Conservation (phyloP, 139 green algal species). For the Ettlia oleoabundans region DNA sequence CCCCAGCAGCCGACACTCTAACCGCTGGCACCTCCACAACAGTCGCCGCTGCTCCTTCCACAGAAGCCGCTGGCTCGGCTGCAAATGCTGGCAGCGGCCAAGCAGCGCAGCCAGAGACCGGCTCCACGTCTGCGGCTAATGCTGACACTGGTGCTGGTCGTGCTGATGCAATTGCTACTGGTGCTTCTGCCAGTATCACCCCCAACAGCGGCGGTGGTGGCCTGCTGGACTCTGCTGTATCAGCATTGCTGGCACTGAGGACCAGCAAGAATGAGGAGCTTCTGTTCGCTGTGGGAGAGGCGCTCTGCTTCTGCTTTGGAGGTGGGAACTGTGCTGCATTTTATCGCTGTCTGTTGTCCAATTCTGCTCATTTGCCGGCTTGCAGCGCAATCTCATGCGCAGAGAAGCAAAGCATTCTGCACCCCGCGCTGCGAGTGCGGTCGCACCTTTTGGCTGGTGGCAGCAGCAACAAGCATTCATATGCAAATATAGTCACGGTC, state of each 20-base stretch:
- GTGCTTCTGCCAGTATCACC: not conserved
- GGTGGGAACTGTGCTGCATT: no score
- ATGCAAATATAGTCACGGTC: no score
- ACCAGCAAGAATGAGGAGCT: constrained; percentile 74
- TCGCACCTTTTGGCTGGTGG: no score
- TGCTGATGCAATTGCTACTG: constrained; percentile 1
- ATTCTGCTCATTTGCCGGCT: no score
- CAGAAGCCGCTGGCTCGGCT: not conserved
- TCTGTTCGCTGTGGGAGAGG: constrained; percentile 82
- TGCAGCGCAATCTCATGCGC: no score
- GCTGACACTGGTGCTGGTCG: not conserved
- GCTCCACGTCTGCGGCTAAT: not conserved
- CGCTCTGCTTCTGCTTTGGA: constrained; percentile 81
- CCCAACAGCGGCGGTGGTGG: not conserved
- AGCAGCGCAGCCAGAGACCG: not conserved
- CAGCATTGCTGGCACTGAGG: constrained; percentile 52
- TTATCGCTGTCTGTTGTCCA: no score
- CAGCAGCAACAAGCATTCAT: no score
- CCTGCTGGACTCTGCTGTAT: constrained; percentile 32
- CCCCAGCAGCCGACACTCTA: not conserved
- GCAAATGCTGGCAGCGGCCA: not conserved
- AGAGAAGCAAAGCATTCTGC: no score
- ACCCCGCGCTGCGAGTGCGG: no score
- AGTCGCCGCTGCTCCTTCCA: no score
- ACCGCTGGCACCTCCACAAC: no score